Base-by-base conservation (phyloP, 2,329 filamentous ascomycete species). In the Colletotrichum nymphaeae region DNA sequence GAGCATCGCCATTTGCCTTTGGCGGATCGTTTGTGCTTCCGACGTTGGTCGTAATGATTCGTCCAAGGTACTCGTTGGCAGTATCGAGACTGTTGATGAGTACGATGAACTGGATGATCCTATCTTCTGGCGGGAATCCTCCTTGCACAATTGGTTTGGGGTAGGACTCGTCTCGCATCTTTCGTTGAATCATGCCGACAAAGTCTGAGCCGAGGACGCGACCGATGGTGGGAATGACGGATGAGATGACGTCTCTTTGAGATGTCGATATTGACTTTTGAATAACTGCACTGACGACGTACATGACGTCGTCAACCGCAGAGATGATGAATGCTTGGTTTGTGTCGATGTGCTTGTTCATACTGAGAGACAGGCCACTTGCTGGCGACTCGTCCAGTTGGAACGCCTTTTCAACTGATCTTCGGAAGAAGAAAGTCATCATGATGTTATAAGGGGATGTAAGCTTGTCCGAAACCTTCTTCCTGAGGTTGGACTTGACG, bases 271-370 rank as follows among this genome's bases (percentile, higher is more conserved):
- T 87, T 0, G 95, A 94, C 76, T 96, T 93, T 76, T 97, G 93
- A 8, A 98, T 88, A 42, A 98, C 93, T 63, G 96, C 93, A 80
- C 97, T 97, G 80, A 98, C 94, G 78, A 99, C 98, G 83, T 98
- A 99, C 96, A 99, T 98, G 79, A 98, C 95, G 84, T 98, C 97
- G 85, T 99, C 97, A 9, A 99, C 95, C 0, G 96, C 95, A 2
- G 95, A 95, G 56, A 97, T 96, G 78, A 99, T 98, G 79, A 94
- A 97, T 0, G 97, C 97, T 3, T 95, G 90, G 77, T 95, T 95
- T 71, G 92, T 90, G 65, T 93, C 91, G 56, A 98, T 87, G 4
- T 93, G 87, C 78, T 89, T 93, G 78, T 89, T 92, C 55, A 93
- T 87, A 79, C 92, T 94, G 42, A 99, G 86, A 0, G 94, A 93